phyloP scores from a whole-genome alignment of 1,284 basidiomycete genomes.

The Ceraceosorus guamensis region DNA sequence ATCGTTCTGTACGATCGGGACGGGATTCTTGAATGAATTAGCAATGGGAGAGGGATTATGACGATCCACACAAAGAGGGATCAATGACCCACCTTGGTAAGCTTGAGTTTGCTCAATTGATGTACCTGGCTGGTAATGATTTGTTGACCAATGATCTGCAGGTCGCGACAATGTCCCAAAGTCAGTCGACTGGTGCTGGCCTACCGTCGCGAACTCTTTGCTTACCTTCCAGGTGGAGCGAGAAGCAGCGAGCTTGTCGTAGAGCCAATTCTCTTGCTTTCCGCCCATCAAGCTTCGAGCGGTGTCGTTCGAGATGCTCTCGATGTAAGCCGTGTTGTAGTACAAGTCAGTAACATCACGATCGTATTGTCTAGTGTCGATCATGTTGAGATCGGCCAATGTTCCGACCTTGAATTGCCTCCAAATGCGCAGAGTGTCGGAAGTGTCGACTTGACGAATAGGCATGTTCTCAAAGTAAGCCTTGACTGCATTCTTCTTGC shows the following conservation, averaged over 20 bases:
- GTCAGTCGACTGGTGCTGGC: no score
- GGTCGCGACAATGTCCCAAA: no score
- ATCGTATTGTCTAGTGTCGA: constrained; percentile 59
- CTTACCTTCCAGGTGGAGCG: constrained; percentile 58
- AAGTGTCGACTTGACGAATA: constrained; percentile 59
- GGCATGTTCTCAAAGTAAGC: constrained; percentile 68
- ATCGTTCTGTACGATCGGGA: constrained; percentile 49
- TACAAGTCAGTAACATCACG: constrained; percentile 57
- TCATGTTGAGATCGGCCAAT: constrained; percentile 46
- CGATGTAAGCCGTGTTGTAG: constrained; percentile 54
- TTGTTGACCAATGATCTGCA: constrained; percentile 51
- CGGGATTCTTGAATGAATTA: neutral
- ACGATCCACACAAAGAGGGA: no score
- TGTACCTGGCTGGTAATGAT: constrained; percentile 25
- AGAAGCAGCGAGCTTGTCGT: constrained; percentile 54
- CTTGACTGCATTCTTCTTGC: constrained; percentile 59
- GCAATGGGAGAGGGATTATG: no score
- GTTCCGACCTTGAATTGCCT: constrained; percentile 53
- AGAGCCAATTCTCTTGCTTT: constrained; percentile 60
- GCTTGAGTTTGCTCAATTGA: constrained; percentile 8
- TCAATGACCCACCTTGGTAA: no score
- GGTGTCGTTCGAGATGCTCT: constrained; percentile 26
- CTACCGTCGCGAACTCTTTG: no score
- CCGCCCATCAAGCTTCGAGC: constrained; percentile 53
- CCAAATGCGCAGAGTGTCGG: constrained; percentile 62